These are phyloP conservation scores for Guadua angustifolia DNA, from an alignment of 176 grass and related monocot species.

Conservation along the genomic window DNA sequence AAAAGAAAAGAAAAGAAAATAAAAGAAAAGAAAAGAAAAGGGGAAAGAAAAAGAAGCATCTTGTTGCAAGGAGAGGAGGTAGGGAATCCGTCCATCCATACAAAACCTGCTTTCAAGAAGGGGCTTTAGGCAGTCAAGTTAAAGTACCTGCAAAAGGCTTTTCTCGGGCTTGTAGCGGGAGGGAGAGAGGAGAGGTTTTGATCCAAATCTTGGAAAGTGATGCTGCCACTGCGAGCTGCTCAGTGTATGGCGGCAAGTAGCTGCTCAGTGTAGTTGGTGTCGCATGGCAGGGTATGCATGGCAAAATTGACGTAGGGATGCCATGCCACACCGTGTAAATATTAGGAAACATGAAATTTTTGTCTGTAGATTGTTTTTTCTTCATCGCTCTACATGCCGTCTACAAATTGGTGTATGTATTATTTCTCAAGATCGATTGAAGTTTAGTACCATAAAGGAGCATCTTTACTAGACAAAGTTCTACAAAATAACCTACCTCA, in stretches of 20 bases:
- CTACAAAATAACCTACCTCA: background rate
- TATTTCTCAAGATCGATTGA: background rate
- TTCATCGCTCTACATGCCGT: background rate
- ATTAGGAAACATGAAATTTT: background rate
- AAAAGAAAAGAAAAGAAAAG: background rate
- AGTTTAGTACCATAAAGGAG: background rate
- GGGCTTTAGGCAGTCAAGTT: slow-evolving; percentile 53
- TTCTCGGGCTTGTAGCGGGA: slow-evolving; percentile 16
- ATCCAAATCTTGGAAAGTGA: slow-evolving; percentile 54
- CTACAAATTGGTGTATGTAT: background rate
- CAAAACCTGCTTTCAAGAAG: slow-evolving; percentile 33
- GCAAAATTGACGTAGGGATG: background rate
- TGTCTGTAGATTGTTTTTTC: background rate
- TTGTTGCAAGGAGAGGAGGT: slow-evolving; percentile 18
- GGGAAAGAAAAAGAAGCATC: slow-evolving; percentile 56
- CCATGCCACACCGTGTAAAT: background rate
- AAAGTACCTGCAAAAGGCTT: slow-evolving; percentile 53
- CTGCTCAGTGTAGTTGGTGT: background rate
- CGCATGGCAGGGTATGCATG: background rate
- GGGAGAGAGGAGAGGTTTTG: slow-evolving; percentile 1
- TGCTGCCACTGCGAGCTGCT: slow-evolving; percentile 16
- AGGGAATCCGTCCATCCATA: slow-evolving; percentile 45
- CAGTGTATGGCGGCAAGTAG: too few relatives aligned
- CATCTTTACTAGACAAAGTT: background rate
- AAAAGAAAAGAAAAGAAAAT: background rate